A percentile compares a stretch with the other conserved stretches of the same genome.
phyloP scores from a whole-genome alignment of 495 filamentous ascomycete genomes.

The Parachaetomium inaequale region DNA sequence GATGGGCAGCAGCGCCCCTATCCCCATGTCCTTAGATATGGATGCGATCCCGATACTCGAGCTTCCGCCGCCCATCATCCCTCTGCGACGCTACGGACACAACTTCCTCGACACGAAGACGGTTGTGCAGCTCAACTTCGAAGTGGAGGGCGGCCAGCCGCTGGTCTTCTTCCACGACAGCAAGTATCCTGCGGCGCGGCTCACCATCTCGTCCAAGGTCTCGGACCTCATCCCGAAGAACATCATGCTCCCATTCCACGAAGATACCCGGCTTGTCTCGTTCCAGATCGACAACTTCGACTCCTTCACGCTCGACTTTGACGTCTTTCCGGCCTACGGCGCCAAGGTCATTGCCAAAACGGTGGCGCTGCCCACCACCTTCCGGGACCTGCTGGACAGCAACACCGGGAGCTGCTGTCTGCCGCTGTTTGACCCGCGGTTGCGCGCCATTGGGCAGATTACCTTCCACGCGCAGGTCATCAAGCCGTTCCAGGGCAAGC shows the following conservation, averaged over 20 bases:
- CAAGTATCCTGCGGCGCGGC: conserved; percentile 89
- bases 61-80: conserved; percentile 93
- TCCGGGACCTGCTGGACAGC: conserved; percentile 60
- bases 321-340: conserved; percentile 95
- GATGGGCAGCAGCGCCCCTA: conserved; percentile 48
- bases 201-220: conserved; percentile 93
- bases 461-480: conserved; percentile 93
- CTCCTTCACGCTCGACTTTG: conserved; percentile 92
- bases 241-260: conserved; percentile 89
- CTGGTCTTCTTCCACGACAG: conserved; percentile 90
- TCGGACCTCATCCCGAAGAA: conserved; percentile 96
- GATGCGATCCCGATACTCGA: conserved; percentile 91
- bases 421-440: conserved; percentile 85
- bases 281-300: conserved; percentile 94
- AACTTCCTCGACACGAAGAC: conserved; percentile 98
- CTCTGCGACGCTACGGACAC: conserved; percentile 88
- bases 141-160: conserved; percentile 62
- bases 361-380: conserved; percentile 81
- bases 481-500: conserved; percentile 90
- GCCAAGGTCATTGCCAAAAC: conserved; percentile 95
- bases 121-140: conserved; percentile 85
- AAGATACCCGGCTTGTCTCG: conserved; percentile 85
- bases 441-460: conserved; percentile 92
- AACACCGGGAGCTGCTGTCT: conserved; percentile 79
- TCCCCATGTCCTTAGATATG: conserved; percentile 65